phyloP scores from a whole-genome alignment of 768 basidiomycete species.

The Saitozyma sp. region DNA sequence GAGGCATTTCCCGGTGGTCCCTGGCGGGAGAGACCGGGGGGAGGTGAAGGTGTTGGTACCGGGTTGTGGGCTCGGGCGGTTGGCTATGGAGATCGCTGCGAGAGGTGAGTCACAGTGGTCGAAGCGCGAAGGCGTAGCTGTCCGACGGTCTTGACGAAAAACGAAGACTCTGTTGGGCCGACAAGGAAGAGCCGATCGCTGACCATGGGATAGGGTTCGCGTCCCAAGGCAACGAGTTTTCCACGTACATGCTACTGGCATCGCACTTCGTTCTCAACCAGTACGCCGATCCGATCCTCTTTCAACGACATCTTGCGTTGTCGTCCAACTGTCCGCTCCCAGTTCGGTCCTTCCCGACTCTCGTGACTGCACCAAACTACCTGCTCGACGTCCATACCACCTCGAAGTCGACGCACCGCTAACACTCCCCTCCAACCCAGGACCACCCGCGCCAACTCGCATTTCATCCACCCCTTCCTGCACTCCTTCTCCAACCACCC shows the following conservation, averaged over 20 bases:
- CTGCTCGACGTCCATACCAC: too few species aligned
- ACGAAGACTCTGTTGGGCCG: too few species aligned
- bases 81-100: conserved; percentile 83
- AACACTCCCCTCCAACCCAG: conserved; percentile 47
- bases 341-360: background rate
- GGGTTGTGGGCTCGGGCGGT: conserved; percentile 81
- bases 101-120: conserved; percentile 59
- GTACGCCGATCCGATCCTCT: conserved; percentile 54
- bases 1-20: conserved; percentile 57
- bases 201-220: conserved; percentile 65
- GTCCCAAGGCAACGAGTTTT: conserved; percentile 94
- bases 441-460: conserved; percentile 65
- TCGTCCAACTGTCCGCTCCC: background rate
- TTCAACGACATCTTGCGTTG: too few species aligned
- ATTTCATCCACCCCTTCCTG: conserved; percentile 82
- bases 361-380: background rate
- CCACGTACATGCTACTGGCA: conserved; percentile 87
- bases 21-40: conserved; percentile 50
- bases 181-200: background rate
- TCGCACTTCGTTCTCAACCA: conserved; percentile 85
- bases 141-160: background rate
- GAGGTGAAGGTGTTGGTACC: conserved; percentile 76
- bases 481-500: conserved; percentile 87
- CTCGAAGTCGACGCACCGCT: background rate
- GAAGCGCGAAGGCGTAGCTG: background rate